Percentiles rank a stretch among this genome's conserved stretches.
Evolutionary conservation across 1,284 basidiomycete genomes (phyloP).

Genomic region (Chondrostereum purpureum): DNA sequence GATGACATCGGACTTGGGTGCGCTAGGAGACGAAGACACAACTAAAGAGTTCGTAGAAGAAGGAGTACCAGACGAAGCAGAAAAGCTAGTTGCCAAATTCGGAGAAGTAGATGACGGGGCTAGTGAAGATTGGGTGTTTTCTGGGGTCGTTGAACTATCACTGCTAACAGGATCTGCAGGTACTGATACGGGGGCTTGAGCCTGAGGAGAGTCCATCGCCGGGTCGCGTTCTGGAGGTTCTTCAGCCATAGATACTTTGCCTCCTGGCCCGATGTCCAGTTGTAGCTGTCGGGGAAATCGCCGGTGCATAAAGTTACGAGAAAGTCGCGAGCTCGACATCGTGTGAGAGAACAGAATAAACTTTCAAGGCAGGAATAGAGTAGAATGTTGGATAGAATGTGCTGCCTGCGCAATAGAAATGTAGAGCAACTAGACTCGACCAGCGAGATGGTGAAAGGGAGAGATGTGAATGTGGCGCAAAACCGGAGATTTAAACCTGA

Average conservation of each 20-base stretch:
- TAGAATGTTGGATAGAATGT: neutral
- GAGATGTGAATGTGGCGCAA: no score
- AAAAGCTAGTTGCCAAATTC: neutral
- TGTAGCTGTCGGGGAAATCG: neutral
- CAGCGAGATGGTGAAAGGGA: neutral
- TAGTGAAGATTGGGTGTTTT: no score
- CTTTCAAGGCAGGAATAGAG: no score
- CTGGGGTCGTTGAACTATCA: neutral
- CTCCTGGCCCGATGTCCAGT: neutral
- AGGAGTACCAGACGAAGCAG: no score
- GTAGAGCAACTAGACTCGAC: neutral
- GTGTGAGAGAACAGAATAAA: neutral
- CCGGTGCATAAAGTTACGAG: no score
- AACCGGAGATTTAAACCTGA: no score
- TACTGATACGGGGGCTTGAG: neutral
- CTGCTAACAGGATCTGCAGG: neutral
- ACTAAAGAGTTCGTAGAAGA: no score
- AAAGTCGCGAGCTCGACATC: neutral
- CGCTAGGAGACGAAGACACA: neutral
- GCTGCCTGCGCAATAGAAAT: neutral
- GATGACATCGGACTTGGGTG: no score
- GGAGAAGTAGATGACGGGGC: neutral
- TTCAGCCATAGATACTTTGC: neutral
- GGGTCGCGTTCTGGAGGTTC: neutral
- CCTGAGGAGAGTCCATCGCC: neutral